These are phyloP conservation scores for Colletotrichum abscissum DNA, from an alignment of 2,329 filamentous ascomycete species.

Conservation along the genomic window DNA sequence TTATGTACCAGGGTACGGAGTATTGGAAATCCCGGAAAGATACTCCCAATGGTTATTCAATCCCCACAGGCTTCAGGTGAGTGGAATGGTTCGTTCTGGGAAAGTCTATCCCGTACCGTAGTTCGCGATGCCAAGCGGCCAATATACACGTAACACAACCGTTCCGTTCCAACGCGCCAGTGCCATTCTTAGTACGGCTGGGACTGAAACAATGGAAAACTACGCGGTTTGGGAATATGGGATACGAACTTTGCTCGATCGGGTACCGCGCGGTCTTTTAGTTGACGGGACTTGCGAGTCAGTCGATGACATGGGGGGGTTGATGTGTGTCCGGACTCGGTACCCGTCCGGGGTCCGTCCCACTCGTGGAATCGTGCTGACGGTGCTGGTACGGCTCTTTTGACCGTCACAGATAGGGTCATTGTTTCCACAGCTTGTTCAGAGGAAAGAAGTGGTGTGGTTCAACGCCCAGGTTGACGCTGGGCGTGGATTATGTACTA, in stretches of 20 bases:
- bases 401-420: too few species aligned
- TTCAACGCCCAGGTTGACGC: not conserved
- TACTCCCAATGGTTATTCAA: not conserved
- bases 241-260: too few species aligned
- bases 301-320: not conserved
- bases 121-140: not conserved
- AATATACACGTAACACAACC: constrained; percentile 12
- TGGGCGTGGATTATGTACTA: constrained; percentile 4
- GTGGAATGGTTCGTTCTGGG: not conserved
- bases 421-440: not conserved
- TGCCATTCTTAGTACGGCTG: constrained; percentile 1
- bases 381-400: not conserved
- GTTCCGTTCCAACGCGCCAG: not conserved
- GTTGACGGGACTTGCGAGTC: not conserved
- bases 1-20: too few species aligned
- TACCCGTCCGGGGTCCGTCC: not conserved
- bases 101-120: not conserved
- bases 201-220: not conserved
- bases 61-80: constrained; percentile 14
- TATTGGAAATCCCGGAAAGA: too few species aligned
- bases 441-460: not conserved
- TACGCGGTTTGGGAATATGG: not conserved
- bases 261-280: too few species aligned
- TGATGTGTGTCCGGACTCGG: not conserved
- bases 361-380: not conserved